phyloP scores from a whole-genome alignment of 306 rosid genomes.

The Herpetospermum pedunculosum region DNA sequence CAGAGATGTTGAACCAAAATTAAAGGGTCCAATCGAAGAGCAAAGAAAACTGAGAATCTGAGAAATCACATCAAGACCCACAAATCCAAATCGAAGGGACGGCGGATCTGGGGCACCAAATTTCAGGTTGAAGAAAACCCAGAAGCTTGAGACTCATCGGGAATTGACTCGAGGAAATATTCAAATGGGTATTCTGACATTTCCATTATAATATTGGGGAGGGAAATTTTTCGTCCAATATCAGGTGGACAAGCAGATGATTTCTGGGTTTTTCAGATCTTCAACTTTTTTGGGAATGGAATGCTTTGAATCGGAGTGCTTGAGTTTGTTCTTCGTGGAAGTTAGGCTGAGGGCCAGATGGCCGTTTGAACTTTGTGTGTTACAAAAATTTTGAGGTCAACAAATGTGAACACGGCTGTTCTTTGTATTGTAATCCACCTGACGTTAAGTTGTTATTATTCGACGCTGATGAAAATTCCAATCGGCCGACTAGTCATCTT shows the following conservation, averaged over 20 bases:
- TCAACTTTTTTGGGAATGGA: not conserved
- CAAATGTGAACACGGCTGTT: not conserved
- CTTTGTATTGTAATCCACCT: too few relatives aligned
- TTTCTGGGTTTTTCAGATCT: not conserved
- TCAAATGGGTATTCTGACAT: constrained; percentile 5
- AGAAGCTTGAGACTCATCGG: not conserved
- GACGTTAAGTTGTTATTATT: too few relatives aligned
- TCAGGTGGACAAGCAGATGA: not conserved
- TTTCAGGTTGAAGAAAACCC: not conserved
- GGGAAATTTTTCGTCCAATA: not conserved
- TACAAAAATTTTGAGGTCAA: not conserved
- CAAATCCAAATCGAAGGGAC: not conserved
- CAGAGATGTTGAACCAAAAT: not conserved
- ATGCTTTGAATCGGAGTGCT: not conserved
- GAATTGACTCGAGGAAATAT: not conserved
- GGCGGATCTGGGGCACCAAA: not conserved
- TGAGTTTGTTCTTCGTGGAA: too few relatives aligned
- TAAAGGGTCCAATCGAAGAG: not conserved
- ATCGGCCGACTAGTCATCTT: not conserved
- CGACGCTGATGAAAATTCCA: not conserved
- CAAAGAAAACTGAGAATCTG: not conserved
- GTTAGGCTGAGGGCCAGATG: too few relatives aligned
- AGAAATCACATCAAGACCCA: constrained; percentile 3
- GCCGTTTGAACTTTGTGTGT: too few relatives aligned
- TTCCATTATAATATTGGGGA: not conserved